These are phyloP conservation scores for Gaeumannomyces tritici DNA, from an alignment of 2,329 filamentous ascomycete genomes.

Conservation along the genomic window DNA sequence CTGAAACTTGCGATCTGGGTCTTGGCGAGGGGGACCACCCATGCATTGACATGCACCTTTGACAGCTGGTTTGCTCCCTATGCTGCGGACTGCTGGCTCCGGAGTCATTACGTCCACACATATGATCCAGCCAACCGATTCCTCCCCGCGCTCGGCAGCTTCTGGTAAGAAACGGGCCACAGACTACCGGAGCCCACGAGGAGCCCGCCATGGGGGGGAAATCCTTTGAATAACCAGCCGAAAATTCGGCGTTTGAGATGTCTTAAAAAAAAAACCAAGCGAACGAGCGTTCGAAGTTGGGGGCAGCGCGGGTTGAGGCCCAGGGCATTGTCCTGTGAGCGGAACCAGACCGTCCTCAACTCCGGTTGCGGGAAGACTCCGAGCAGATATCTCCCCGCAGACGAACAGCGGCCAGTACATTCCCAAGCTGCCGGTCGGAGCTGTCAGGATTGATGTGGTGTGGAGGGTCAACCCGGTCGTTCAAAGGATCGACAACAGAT, in stretches of 20 bases:
- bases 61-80: neutral
- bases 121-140: neutral
- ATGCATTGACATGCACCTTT: neutral
- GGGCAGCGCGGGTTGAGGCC: too few relatives aligned
- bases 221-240: neutral
- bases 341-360: neutral
- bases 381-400: neutral
- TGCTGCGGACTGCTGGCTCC: neutral
- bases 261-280: neutral
- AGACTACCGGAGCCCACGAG: too few relatives aligned
- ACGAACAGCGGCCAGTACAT: neutral
- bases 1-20: neutral
- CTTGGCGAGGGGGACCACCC: neutral
- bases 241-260: too few relatives aligned
- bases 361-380: neutral
- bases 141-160: too few relatives aligned
- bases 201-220: neutral
- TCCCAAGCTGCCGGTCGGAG: too few relatives aligned
- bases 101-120: neutral
- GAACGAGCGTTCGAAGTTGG: neutral
- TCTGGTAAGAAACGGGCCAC: neutral
- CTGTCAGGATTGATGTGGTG: neutral
- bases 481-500: neutral
- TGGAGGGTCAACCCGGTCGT: neutral
- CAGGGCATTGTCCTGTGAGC: neutral